Percentiles rank a stretch among this genome's conserved stretches.
Conservation (phyloP, 768 basidiomycete species). For the Suillus lakei region DNA sequence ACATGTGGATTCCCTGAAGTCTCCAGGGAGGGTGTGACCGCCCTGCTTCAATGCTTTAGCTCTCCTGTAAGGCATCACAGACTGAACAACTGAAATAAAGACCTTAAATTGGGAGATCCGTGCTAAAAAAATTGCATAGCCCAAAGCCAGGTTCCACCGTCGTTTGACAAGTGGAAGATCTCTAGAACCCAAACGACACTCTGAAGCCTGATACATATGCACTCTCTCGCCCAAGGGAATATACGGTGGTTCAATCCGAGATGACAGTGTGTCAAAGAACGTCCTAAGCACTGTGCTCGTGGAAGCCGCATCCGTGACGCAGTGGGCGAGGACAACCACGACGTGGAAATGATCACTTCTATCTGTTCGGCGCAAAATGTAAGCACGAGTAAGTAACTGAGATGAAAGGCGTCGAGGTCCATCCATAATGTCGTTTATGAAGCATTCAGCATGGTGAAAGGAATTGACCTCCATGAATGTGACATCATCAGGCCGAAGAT, state of each 20-base stretch:
- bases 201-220: constrained; percentile 43
- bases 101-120: constrained; percentile 42
- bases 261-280: constrained; percentile 46
- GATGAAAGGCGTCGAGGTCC: constrained; percentile 43
- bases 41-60: constrained; percentile 42
- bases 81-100: not conserved
- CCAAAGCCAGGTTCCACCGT: constrained; percentile 54
- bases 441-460: constrained; percentile 37
- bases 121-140: constrained; percentile 38
- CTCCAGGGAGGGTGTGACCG: constrained; percentile 56
- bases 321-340: constrained; percentile 51
- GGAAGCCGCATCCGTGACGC: constrained; percentile 55
- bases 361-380: constrained; percentile 47
- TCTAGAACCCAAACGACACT: constrained; percentile 39
- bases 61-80: not conserved
- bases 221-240: constrained; percentile 41
- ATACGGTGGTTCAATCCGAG: constrained; percentile 12
- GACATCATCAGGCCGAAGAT: constrained; percentile 41
- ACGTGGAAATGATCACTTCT: constrained; percentile 42
- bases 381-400: constrained; percentile 46
- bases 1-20: constrained; percentile 38
- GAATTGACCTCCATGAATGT: constrained; percentile 39
- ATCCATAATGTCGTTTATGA: constrained; percentile 38
- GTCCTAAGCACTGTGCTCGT: constrained; percentile 46
- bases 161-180: constrained; percentile 37